Percentiles rank a stretch among this genome's conserved stretches.
Conservation (phyloP, 257 asterid genomes). For the Capsicum rhomboideum region DNA sequence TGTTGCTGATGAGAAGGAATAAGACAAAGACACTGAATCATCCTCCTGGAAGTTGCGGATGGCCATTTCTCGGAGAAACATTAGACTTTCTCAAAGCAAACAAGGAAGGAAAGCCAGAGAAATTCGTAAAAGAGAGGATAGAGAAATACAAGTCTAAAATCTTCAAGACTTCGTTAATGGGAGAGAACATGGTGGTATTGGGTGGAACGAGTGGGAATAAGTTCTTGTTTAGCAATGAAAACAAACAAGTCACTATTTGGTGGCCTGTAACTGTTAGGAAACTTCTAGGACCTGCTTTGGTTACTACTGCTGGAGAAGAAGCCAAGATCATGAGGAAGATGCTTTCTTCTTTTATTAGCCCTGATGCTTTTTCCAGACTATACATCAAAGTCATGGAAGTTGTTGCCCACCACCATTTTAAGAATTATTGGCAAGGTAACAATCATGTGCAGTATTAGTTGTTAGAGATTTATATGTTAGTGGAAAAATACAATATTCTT, state of each 20-base stretch:
- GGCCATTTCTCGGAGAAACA: constrained; percentile 16
- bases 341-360: constrained; percentile 43
- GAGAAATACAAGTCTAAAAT: constrained; percentile 14
- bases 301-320: constrained; percentile 44
- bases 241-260: constrained; percentile 25
- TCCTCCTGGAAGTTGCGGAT: constrained; percentile 11
- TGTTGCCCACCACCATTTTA: constrained; percentile 46
- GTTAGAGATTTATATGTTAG: not conserved
- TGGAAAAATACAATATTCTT: no score
- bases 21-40: not conserved
- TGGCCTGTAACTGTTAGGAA: constrained; percentile 50
- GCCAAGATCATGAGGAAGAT: constrained; percentile 53
- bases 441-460: not conserved
- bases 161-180: constrained; percentile 25
- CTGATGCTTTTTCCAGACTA: constrained; percentile 50
- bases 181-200: constrained; percentile 18
- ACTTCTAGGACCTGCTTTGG: constrained; percentile 40
- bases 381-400: constrained; percentile 44
- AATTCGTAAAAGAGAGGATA: constrained; percentile 16
- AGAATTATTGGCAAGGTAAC: constrained; percentile 53
- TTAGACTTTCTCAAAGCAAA: not conserved
- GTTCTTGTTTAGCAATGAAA: constrained; percentile 23
- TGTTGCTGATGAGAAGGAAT: not conserved
- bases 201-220: constrained; percentile 26
- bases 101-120: constrained; percentile 11